A percentile compares a stretch with the other conserved stretches of the same genome.
Conservation (phyloP, 2,329 filamentous ascomycete species). For the Nemania sp. region DNA sequence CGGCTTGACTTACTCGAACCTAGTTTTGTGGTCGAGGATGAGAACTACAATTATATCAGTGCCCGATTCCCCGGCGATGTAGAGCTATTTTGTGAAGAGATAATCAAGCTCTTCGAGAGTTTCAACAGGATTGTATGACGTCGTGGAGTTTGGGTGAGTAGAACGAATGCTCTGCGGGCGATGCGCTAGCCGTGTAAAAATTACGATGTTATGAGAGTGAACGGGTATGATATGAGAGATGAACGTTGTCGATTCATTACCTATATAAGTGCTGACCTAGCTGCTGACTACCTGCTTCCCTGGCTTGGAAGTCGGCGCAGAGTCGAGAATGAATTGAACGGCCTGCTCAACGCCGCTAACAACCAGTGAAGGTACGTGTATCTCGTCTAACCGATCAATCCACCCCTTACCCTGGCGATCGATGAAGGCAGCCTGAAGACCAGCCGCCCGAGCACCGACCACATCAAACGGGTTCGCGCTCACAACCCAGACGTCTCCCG, state of each 20-base stretch:
- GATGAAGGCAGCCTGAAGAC: slow-evolving; percentile 69
- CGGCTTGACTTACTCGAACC: slow-evolving; percentile 13
- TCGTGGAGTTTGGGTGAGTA: neutral
- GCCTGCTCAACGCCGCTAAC: slow-evolving; percentile 62
- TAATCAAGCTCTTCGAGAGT: slow-evolving; percentile 47
- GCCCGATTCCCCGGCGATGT: slow-evolving; percentile 52
- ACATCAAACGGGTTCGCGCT: slow-evolving; percentile 76
- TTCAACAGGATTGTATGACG: slow-evolving; percentile 36
- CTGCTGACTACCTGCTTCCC: neutral
- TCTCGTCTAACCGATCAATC: slow-evolving; percentile 63
- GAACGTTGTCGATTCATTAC: slow-evolving; percentile 1
- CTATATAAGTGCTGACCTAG: neutral
- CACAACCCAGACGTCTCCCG: slow-evolving; percentile 67
- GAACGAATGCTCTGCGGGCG: neutral
- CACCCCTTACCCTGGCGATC: slow-evolving; percentile 66
- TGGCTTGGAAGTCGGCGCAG: neutral
- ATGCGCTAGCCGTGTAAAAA: neutral
- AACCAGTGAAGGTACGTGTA: slow-evolving; percentile 56
- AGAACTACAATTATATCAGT: slow-evolving; percentile 55
- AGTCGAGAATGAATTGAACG: slow-evolving; percentile 45
- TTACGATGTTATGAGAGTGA: slow-evolving; percentile 18
- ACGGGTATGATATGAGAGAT: slow-evolving; percentile 15
- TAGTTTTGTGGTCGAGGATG: slow-evolving; percentile 55
- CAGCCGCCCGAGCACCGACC: slow-evolving; percentile 64
- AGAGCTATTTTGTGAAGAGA: slow-evolving; percentile 47